Evolutionary conservation across 2,329 filamentous ascomycete species (phyloP), one percentile per base, ranked within the genome.

Genomic region (Furcasterigmium furcatum): DNA sequence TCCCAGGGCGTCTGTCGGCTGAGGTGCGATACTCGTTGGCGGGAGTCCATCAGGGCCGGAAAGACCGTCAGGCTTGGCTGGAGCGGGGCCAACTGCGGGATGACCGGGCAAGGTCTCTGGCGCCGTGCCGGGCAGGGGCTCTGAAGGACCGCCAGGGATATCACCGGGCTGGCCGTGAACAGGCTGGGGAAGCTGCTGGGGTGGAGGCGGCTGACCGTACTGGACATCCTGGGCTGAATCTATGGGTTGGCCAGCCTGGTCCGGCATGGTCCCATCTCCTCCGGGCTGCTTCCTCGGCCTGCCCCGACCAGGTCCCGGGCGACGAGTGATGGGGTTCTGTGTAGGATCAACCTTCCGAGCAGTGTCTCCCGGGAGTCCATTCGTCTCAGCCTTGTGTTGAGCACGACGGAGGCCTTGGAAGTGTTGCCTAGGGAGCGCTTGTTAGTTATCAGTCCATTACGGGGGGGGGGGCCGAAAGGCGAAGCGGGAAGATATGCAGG

Each of bases 391-490:
- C 55, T 80, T 81, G 53, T 76, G 73, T 55, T 80, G 76, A 19
- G 76, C 71, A 35, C 79, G 65, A 21, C 78, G 69, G 16, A 83
- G 69, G 22, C 78, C 77, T 55, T 82, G 79, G 46, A 82, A 82
- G 55, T 82, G 79, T 67, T 82, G 79, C 30, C 79, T 82, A n/a
- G n/a, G n/a, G n/a, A n/a, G 38, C n/a, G 32, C n/a, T 7, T 27
- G 24, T 27, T 12, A 40, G 21, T n/a, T n/a, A n/a, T n/a, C n/a
- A n/a, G n/a, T n/a, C n/a, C n/a, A n/a, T n/a, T n/a, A n/a, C n/a
- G n/a, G n/a, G n/a, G n/a, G n/a, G n/a, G n/a, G n/a, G n/a, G n/a
- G n/a, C n/a, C n/a, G n/a, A n/a, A n/a, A n/a, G n/a, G n/a, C n/a
- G n/a, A n/a, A n/a, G n/a, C n/a, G n/a, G n/a, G n/a, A n/a, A n/a